Conservation (phyloP, 202 grass and related monocot species). For the Dendrocalamus latiflorus region DNA sequence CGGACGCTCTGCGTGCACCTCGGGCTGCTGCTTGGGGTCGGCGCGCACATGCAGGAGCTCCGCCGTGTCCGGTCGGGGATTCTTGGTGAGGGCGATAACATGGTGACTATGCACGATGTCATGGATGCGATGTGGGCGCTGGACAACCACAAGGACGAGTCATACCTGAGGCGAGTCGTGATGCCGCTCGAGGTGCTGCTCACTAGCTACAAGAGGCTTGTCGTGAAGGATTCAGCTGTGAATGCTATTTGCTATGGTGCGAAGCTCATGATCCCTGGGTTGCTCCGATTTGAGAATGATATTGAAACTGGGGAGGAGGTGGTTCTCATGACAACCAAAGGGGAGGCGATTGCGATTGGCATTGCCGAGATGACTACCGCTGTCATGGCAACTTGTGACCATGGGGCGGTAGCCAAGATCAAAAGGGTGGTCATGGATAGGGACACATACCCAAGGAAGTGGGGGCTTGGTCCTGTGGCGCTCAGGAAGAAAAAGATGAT, state of each 20-base stretch:
- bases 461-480: background rate
- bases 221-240: background rate
- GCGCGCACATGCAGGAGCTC: conserved; percentile 67
- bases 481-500: background rate
- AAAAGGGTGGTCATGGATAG: background rate
- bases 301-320: background rate
- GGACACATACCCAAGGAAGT: background rate
- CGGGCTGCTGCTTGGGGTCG: conserved; percentile 50
- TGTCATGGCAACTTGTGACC: background rate
- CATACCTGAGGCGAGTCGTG: background rate
- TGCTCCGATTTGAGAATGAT: background rate
- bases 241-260: background rate
- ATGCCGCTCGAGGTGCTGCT: background rate
- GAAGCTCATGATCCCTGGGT: background rate
- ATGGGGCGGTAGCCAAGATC: background rate
- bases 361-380: background rate
- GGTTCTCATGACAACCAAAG: background rate
- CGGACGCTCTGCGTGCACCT: conserved; percentile 59
- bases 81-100: conserved; percentile 31
- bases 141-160: background rate
- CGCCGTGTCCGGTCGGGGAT: conserved; percentile 54
- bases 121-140: background rate
- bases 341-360: background rate
- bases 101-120: background rate
- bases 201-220: background rate